phyloP scores from a whole-genome alignment of 805 yeast species.

The Candida suzukii region DNA sequence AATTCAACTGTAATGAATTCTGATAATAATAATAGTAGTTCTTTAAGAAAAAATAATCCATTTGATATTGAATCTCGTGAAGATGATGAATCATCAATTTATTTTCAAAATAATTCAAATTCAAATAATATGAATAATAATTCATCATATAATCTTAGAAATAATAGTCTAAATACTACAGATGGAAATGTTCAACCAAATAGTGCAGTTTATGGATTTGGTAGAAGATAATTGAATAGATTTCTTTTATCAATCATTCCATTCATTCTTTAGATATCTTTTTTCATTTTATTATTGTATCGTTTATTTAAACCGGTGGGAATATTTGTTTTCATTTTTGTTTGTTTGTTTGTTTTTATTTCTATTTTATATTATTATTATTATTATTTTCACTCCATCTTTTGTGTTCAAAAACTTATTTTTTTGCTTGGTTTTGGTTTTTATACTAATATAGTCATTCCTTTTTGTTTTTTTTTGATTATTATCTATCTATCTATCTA shows the following conservation, averaged over 20 bases:
- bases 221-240: not conserved
- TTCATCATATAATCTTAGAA: not conserved
- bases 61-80: conserved; percentile 6
- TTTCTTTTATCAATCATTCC: too few relatives aligned
- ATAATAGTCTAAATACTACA: not conserved
- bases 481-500: too few relatives aligned
- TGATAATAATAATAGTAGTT: conserved; percentile 8
- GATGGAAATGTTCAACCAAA: not conserved
- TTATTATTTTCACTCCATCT: too few relatives aligned
- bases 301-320: too few relatives aligned
- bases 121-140: conserved; percentile 1
- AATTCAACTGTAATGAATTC: conserved; percentile 24
- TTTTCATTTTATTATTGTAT: not conserved
- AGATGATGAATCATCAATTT: conserved; percentile 9
- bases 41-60: conserved; percentile 12
- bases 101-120: conserved; percentile 7
- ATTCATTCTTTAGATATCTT: not conserved
- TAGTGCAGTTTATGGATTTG: conserved; percentile 1
- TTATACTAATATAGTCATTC: too few relatives aligned
- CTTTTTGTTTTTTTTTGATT: too few relatives aligned
- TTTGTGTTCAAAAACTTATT: too few relatives aligned
- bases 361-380: too few relatives aligned
- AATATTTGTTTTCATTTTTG: too few relatives aligned
- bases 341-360: too few relatives aligned
- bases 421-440: too few relatives aligned